Evolutionary conservation across 768 basidiomycete species (phyloP).

Genomic region (Lactarius evosmus): DNA sequence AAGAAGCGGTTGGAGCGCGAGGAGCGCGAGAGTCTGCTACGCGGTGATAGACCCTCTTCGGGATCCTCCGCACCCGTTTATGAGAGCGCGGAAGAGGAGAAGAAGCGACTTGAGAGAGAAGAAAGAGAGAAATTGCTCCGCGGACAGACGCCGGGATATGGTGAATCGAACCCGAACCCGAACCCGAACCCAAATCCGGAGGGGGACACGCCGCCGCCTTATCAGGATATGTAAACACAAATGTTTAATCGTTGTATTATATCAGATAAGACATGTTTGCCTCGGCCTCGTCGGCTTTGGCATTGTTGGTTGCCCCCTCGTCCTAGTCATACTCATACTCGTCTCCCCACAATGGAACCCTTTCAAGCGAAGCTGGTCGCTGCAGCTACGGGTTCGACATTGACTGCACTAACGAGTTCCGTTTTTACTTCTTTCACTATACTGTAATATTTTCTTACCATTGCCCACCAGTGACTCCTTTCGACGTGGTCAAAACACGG

Average conservation of each 20-base stretch:
- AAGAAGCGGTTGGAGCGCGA: slow-evolving; percentile 56
- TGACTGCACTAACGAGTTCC: slow-evolving; percentile 80
- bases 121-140: slow-evolving; percentile 52
- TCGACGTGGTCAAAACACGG: slow-evolving; percentile 96
- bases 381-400: slow-evolving; percentile 71
- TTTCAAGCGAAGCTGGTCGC: slow-evolving; percentile 78
- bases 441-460: background rate
- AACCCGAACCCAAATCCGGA: no score
- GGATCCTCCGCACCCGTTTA: slow-evolving; percentile 27
- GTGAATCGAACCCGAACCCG: slow-evolving; percentile 22
- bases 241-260: background rate
- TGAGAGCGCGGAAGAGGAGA: slow-evolving; percentile 58
- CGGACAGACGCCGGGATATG: background rate
- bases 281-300: background rate
- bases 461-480: slow-evolving; percentile 82
- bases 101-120: slow-evolving; percentile 60
- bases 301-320: background rate
- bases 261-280: slow-evolving; percentile 2
- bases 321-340: background rate
- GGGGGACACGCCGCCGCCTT: slow-evolving; percentile 41
- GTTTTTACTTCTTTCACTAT: slow-evolving; percentile 29
- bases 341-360: slow-evolving; percentile 51
- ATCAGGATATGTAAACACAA: slow-evolving; percentile 38
- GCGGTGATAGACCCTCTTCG: slow-evolving; percentile 25
- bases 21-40: slow-evolving; percentile 49